phyloP scores from a whole-genome alignment of 768 basidiomycete genomes.

The Suillus fuscotomentosus region DNA sequence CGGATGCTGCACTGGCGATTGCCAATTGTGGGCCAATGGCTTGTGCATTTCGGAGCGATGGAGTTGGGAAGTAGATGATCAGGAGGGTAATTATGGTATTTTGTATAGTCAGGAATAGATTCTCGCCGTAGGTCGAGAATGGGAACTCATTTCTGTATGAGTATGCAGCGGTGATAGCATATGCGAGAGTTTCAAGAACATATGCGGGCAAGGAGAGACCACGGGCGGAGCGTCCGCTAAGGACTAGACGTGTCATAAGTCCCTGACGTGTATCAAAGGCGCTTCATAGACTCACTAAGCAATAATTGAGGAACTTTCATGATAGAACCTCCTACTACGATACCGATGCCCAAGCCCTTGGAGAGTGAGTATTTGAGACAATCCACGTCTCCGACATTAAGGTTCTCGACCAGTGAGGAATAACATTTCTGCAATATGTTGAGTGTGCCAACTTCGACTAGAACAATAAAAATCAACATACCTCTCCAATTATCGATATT shows the following conservation, averaged over 20 bases:
- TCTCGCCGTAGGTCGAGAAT: constrained; percentile 98
- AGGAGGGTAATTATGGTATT: constrained; percentile 87
- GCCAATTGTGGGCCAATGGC: constrained; percentile 31
- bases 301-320: constrained; percentile 97
- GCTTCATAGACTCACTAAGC: constrained; percentile 53
- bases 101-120: constrained; percentile 88
- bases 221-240: constrained; percentile 71
- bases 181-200: constrained; percentile 86
- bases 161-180: constrained; percentile 88
- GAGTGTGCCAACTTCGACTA: background rate
- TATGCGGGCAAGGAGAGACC: constrained; percentile 89
- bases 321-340: constrained; percentile 89
- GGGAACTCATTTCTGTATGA: constrained; percentile 84
- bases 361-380: constrained; percentile 93
- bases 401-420: constrained; percentile 81
- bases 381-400: constrained; percentile 69
- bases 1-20: constrained; percentile 28
- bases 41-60: constrained; percentile 23
- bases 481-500: constrained; percentile 79
- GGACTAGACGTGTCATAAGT: constrained; percentile 43
- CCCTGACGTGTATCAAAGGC: background rate
- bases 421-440: constrained; percentile 76
- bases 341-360: constrained; percentile 89
- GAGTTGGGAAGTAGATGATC: constrained; percentile 65
- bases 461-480: constrained; percentile 25